phyloP scores from a whole-genome alignment of 176 grass and related monocot species.

The Elymus sibiricus region DNA sequence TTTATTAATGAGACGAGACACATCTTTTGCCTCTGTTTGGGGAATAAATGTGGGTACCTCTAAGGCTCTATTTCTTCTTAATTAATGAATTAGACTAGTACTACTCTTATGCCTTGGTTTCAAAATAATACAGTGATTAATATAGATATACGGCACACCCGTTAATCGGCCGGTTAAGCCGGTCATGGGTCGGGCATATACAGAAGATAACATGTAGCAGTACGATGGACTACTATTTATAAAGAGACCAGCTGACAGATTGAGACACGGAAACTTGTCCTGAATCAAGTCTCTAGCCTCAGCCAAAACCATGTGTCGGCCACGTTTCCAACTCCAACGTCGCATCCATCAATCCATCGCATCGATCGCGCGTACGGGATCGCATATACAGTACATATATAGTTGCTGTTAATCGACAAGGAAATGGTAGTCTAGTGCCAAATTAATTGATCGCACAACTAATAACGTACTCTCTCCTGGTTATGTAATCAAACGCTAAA shows the following conservation, averaged over 20 bases:
- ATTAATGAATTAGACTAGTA: no score
- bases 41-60: no score
- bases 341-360: conserved; percentile 9
- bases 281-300: not conserved
- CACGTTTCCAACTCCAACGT: not conserved
- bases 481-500: not conserved
- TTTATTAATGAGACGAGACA: no score
- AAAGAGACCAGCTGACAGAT: not conserved
- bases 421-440: not conserved
- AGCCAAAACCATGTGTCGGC: conserved; percentile 25
- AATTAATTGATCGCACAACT: conserved; percentile 5
- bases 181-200: not conserved
- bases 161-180: not conserved
- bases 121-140: no score
- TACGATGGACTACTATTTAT: not conserved
- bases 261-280: not conserved
- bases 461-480: not conserved
- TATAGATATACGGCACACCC: not conserved
- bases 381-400: not conserved
- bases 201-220: not conserved
- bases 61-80: no score
- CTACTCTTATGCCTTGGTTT: no score
- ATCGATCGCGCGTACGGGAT: not conserved
- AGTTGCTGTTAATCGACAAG: not conserved
- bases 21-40: no score